Evolutionary conservation across 1,284 basidiomycete genomes (phyloP).

Genomic region (Ustilago sp.): DNA sequence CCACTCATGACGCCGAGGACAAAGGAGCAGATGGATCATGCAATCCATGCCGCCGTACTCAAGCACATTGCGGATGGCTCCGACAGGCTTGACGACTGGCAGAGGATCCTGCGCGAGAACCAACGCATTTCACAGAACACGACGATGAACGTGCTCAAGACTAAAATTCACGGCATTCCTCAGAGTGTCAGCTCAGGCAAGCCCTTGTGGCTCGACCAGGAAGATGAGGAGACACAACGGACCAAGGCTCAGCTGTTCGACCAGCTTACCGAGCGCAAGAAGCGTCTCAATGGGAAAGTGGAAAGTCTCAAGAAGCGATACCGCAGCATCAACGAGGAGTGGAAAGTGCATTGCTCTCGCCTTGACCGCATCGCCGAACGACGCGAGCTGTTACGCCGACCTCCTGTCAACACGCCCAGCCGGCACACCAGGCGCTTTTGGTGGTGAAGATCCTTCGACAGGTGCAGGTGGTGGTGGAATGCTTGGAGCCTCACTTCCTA

Average conservation of each 20-base stretch:
- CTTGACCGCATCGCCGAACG: conserved; percentile 60
- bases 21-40: conserved; percentile 47
- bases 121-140: conserved; percentile 41
- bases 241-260: conserved; percentile 38
- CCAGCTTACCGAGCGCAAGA: conserved; percentile 39
- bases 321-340: conserved; percentile 59
- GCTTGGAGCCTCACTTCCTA: conserved; percentile 27
- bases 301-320: conserved; percentile 58
- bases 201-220: conserved; percentile 50
- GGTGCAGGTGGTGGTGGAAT: conserved; percentile 27
- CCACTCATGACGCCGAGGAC: conserved; percentile 48
- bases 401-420: conserved; percentile 41
- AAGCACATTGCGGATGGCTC: conserved; percentile 17
- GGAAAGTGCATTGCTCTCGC: conserved; percentile 60
- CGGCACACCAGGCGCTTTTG: conserved; percentile 40
- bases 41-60: conserved; percentile 14
- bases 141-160: conserved; percentile 45
- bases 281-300: conserved; percentile 59
- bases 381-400: conserved; percentile 47
- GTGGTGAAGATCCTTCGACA: conserved; percentile 29
- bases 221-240: conserved; percentile 33
- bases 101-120: conserved; percentile 41
- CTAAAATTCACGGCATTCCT: conserved; percentile 54
- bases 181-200: conserved; percentile 36
- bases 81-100: conserved; percentile 17